Base-by-base conservation (phyloP, 108 stramenopile species). In the Nitzschia putrida region DNA sequence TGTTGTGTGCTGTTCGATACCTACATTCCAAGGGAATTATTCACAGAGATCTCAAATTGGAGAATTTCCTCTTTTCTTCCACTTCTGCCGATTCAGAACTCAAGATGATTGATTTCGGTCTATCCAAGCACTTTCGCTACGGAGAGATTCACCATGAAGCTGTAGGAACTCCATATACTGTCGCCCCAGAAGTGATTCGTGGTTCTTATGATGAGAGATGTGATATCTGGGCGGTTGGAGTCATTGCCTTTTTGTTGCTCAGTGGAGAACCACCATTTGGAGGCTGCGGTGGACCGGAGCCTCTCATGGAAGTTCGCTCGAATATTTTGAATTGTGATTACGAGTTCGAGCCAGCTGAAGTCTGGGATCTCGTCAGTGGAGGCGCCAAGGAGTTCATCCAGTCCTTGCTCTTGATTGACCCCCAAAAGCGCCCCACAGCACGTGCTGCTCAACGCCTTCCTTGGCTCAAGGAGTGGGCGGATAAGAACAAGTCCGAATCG, bases 91-190 rank as follows among this genome's bases (percentile, higher is more conserved):
- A 89, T 50, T 76, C 90, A 12, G 89, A 90, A 49, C 71, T 99
- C 49, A 97, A 96, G 71, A 96, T 99, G 81, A 99, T 99, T 72
- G 98, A 99, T 83, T 98, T 99, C 71, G 98, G 98, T 38, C 79
- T 99, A 21, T 83, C 81, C 45, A 94, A 90, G 77, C 95, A 97
- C 80, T 97, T 96, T 78, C 79, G 77, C 14, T 83, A 88, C 71
- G 89, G 90, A 23, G 90, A 95, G 71, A 73, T 83, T 25, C 91
- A 90, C 45, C 83, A 88, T 24, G 93, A 95, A 57, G 90, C 93
- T 14, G 93, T 95, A 4, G 93, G 93, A 24, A 95, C 93, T 10
- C 93, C 93, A 14, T 95, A 95, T 56, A 89, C 89, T 11, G 90
- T 95, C 0, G 91, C 94, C 0, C 94, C 94, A 6, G 94, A 95